Percentiles rank a stretch among this genome's conserved stretches.
phyloP scores from a whole-genome alignment of 2,329 filamentous ascomycete genomes.

The Ascochyta viciae-villosae region DNA sequence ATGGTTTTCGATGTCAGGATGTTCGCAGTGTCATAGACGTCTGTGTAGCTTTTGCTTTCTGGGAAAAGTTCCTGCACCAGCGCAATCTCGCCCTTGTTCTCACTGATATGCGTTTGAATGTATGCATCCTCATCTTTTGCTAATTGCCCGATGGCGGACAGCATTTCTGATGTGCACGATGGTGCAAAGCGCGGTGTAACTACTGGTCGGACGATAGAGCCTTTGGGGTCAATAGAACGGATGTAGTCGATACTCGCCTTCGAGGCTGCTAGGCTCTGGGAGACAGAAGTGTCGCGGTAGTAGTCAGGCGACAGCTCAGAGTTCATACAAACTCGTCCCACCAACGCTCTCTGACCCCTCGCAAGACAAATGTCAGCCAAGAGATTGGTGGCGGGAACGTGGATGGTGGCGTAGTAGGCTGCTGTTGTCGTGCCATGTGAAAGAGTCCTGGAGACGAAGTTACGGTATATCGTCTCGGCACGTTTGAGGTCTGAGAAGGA shows the following conservation, averaged over 20 bases:
- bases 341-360: slow-evolving; percentile 84
- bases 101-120: slow-evolving; percentile 88
- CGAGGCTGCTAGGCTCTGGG: slow-evolving; percentile 63
- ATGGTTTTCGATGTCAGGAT: slow-evolving; percentile 78
- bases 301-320: slow-evolving; percentile 70
- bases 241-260: slow-evolving; percentile 64
- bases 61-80: slow-evolving; percentile 78
- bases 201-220: slow-evolving; percentile 75
- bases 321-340: slow-evolving; percentile 97
- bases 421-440: slow-evolving; percentile 92
- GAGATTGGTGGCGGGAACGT: slow-evolving; percentile 87
- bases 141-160: slow-evolving; percentile 69
- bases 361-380: slow-evolving; percentile 83
- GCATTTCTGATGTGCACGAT: slow-evolving; percentile 60
- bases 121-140: slow-evolving; percentile 69
- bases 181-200: slow-evolving; percentile 74
- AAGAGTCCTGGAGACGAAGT: slow-evolving; percentile 80
- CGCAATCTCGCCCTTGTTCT: slow-evolving; percentile 76
- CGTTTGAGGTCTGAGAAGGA: slow-evolving; percentile 70
- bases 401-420: slow-evolving; percentile 91
- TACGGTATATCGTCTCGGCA: slow-evolving; percentile 76
- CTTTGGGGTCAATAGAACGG: slow-evolving; percentile 67
- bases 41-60: slow-evolving; percentile 67
- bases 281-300: slow-evolving; percentile 77
- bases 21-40: slow-evolving; percentile 77